phyloP scores from a whole-genome alignment of 192 early-diverging fungal genomes.

The Backusella macrospora region DNA sequence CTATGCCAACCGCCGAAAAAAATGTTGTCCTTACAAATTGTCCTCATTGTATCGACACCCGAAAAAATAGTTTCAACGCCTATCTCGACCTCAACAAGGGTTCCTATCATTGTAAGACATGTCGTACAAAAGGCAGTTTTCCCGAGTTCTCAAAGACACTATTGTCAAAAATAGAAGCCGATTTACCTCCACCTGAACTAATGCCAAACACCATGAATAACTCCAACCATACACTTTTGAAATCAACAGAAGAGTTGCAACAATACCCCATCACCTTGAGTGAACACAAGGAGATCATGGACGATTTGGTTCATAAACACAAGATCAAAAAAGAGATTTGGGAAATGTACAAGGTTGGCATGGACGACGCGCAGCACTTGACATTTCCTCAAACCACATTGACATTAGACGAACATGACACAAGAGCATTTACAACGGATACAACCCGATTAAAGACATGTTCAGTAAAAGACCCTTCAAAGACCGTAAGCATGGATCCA shows the following conservation, averaged over 20 bases:
- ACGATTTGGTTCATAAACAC: constrained; percentile 31
- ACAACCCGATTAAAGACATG: constrained; percentile 57
- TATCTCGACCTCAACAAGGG: constrained; percentile 55
- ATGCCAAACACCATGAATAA: constrained; percentile 37
- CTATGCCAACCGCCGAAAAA: constrained; percentile 26
- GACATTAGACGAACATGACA: constrained; percentile 6
- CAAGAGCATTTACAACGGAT: constrained; percentile 28
- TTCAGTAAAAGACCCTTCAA: constrained; percentile 36
- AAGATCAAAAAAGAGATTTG: constrained; percentile 27
- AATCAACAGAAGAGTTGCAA: constrained; percentile 40
- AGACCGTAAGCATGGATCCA: constrained; percentile 53
- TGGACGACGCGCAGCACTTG: constrained; percentile 24
- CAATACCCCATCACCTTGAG: constrained; percentile 39
- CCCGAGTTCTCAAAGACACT: constrained; percentile 50
- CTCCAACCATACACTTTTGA: constrained; percentile 32
- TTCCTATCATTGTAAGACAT: constrained; percentile 58
- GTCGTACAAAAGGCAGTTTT: constrained; percentile 60
- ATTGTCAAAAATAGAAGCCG: constrained; percentile 41
- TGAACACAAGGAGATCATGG: constrained; percentile 42
- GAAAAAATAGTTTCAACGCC: constrained; percentile 48
- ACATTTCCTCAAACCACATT: constrained; percentile 46
- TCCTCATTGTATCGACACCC: constrained; percentile 40
- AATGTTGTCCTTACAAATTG: constrained; percentile 31
- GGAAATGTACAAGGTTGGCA: constrained; percentile 46
- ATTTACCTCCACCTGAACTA: constrained; percentile 30